phyloP scores from a whole-genome alignment of 345 rosid genomes.

The Kernera saxatilis region DNA sequence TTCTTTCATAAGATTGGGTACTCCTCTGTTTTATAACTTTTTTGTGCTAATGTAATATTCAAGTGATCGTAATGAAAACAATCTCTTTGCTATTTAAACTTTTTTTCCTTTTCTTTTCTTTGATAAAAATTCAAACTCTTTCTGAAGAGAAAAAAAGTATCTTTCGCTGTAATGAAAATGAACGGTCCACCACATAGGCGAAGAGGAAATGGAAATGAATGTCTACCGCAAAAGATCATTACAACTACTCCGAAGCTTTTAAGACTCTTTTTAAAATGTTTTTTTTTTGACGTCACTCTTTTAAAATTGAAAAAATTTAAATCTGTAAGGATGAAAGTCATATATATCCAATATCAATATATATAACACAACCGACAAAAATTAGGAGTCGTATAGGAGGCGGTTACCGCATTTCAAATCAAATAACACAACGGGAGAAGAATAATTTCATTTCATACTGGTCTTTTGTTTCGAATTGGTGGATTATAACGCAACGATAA shows the following conservation, averaged over 20 bases:
- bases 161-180: not conserved
- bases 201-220: not conserved
- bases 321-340: not conserved
- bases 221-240: not conserved
- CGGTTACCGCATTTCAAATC: not conserved
- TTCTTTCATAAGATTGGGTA: not conserved
- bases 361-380: not conserved
- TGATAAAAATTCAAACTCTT: no score
- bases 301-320: no score
- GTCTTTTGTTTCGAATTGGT: not conserved
- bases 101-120: not conserved
- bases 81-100: not conserved
- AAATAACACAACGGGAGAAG: not conserved
- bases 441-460: constrained; percentile 19
- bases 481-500: not conserved
- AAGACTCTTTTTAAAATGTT: not conserved
- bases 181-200: not conserved
- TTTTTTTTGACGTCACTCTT: no score
- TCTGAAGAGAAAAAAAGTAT: no score
- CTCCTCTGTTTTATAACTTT: not conserved
- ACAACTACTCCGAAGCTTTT: not conserved
- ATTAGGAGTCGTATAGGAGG: not conserved
- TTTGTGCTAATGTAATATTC: constrained; percentile 3
- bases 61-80: constrained; percentile 1
- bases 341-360: not conserved